Percentiles rank a stretch among this genome's conserved stretches.
These are phyloP conservation scores for Fomitopsis pulvina DNA, from an alignment of 768 basidiomycete genomes.

Conservation along the genomic window DNA sequence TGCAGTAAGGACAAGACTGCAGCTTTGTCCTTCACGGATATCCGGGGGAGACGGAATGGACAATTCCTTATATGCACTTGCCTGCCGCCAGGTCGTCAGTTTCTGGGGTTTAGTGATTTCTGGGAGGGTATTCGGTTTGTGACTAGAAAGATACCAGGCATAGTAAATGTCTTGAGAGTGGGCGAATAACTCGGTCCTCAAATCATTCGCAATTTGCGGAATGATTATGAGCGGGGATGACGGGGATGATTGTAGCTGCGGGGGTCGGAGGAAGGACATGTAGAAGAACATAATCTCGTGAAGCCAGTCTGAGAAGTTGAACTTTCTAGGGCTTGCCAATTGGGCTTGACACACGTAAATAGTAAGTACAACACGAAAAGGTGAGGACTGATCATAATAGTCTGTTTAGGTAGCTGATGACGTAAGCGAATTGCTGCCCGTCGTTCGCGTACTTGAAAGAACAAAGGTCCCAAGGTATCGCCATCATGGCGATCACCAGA, in stretches of 20 bases:
- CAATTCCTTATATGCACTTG: conserved; percentile 72
- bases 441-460: no score
- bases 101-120: conserved; percentile 42
- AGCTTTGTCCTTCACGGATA: conserved; percentile 46
- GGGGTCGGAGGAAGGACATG: conserved; percentile 84
- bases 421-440: no score
- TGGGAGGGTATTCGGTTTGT: conserved; percentile 14
- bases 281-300: conserved; percentile 97
- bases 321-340: no score
- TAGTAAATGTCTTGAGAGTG: conserved; percentile 60
- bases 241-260: conserved; percentile 47
- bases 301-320: no score
- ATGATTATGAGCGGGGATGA: conserved; percentile 50
- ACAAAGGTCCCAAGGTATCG: no score
- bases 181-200: conserved; percentile 68
- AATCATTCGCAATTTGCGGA: conserved; percentile 85
- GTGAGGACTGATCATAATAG: no score
- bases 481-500: no score
- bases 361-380: no score
- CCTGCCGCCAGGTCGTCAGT: conserved; percentile 66
- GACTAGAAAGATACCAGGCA: conserved; percentile 41
- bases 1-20: conserved; percentile 58
- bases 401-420: no score
- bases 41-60: conserved; percentile 55
- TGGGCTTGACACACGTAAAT: no score